Base-by-base conservation (phyloP, 2,329 filamentous ascomycete genomes). In the Tolypocladium endophyticum region DNA sequence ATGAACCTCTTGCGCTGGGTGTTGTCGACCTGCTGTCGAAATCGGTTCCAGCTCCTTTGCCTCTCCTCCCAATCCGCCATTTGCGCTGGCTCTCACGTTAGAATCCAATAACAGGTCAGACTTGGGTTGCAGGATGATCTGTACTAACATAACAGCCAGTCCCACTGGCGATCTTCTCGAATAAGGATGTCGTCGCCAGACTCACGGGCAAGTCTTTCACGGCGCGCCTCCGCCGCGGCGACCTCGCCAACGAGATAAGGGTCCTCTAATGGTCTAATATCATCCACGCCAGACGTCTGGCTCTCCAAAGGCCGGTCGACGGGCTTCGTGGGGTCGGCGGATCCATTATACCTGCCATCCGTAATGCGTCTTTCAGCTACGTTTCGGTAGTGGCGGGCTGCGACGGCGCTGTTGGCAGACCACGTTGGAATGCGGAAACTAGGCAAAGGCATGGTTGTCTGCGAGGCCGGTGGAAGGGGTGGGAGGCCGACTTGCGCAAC, bases 171-270 rank as follows among this genome's bases (percentile, higher is more conserved):
- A 64, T 86, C 81, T 72, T 87, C 83, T 38, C 77, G 74, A 52
- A 81, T 71, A 59, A 87, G 72, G 50, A 84, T 71, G 60, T 83
- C 81, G 33, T 81, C 80, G 0, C 77, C 77, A 45, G 76, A 77
- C 71, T 87, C 81, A 58, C 80, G 74, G n/a, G 78, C 77, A 35
- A 87, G 70, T 62, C 86, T 77, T 67, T 83, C 81, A n/a, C 74
- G 72, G 52, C 83, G 76, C 9, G 85, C 84, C 62, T 77, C 71
- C 12, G 77, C 75, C 2, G 87, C 87, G 4, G 85, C 86, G 57
- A 79, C 79, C 72, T 88, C 85, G 39, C 87, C 87, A 2, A 89
- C 87, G 12, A 89, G 74, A 60, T 86, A 80, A 0, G 86, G 86
- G 64, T 89, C 87, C 71, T 89, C 87, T 23, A 86, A 76, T 3